Base-by-base conservation (phyloP, 768 basidiomycete genomes). In the Boletus subparvulus region DNA sequence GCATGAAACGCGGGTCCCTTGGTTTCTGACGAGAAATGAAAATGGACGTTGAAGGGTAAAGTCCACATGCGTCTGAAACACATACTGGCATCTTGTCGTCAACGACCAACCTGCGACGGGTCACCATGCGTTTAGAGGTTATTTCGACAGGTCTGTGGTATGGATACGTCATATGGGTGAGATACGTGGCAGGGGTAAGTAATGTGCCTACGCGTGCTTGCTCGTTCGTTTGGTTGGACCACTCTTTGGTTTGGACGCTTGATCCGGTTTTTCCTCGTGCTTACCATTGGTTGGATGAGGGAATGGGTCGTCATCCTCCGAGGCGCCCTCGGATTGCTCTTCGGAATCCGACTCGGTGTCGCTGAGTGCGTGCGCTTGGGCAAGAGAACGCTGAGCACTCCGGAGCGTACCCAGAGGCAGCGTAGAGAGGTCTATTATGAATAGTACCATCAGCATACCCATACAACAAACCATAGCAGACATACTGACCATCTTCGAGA, bases 1-100 rank as follows among this genome's bases (percentile, higher is more conserved):
- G 79, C 28, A 88, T 75, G 73, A 98, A 98, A 46, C 94, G 84
- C 1, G 95, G 94, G 73, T 98, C 94, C 32, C 94, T 83, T 14
- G 85, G 70, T 72, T 86, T 83, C 93, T 95, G 50, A 54, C 37
- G 11, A 24, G 7, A 28, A 26, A 47, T 35, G 32, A 55, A 39
- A 24, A 26, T 40, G 5, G 33, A 16, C 17, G 36, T 19, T 13
- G 17, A 35, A 28, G 45, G 17, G 2, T 19, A 62, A 55, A 43
- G 46, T 26, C 41, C 43, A 30, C 21, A 8, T 36, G 46, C 6
- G 40, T 16, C 5, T 40, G 53, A 56, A 41, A 42, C 49, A 49
- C 88, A 55, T 65, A 91, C 93, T 42, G 79, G 66, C 58, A 84
- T 82, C 39, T 81, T 78, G 14, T 83, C 78, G 61, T 93, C 88